Conservation (phyloP, 192 early-diverging fungal genomes). For the Entomortierella lignicola region DNA sequence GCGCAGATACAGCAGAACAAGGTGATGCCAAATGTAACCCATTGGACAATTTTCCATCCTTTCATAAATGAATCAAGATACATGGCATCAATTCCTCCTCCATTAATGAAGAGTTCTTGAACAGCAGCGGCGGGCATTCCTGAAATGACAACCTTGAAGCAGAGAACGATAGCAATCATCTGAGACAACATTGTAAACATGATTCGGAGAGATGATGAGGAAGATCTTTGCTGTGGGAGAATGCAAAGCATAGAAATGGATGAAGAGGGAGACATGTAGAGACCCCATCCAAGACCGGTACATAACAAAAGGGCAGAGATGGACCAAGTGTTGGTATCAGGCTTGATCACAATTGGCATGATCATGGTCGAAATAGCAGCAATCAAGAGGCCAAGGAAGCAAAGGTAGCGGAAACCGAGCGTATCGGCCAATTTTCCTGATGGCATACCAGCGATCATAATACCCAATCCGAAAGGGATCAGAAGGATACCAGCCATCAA, state of each 20-base stretch:
- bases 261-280: constrained; percentile 39
- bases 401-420: constrained; percentile 43
- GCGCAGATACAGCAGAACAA: constrained; percentile 36
- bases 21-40: constrained; percentile 50
- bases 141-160: constrained; percentile 48
- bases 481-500: constrained; percentile 50
- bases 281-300: constrained; percentile 52
- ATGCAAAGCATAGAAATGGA: constrained; percentile 54
- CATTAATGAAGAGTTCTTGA: constrained; percentile 43
- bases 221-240: constrained; percentile 44
- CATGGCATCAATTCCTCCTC: constrained; percentile 35
- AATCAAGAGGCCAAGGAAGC: constrained; percentile 31
- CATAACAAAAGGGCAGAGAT: constrained; percentile 41
- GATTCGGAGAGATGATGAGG: constrained; percentile 48
- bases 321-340: constrained; percentile 48
- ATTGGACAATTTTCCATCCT: constrained; percentile 42
- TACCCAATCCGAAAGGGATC: constrained; percentile 48
- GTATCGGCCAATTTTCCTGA: constrained; percentile 43
- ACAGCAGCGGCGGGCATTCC: constrained; percentile 48
- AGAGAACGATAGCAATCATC: constrained; percentile 54
- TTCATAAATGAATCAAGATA: constrained; percentile 49
- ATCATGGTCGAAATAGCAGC: constrained; percentile 37
- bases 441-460: constrained; percentile 52
- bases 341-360: constrained; percentile 49
- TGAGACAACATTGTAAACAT: constrained; percentile 54